Percentiles rank a stretch among this genome's conserved stretches.
Conservation (phyloP, 768 basidiomycete genomes). For the Lactarius vividus region DNA sequence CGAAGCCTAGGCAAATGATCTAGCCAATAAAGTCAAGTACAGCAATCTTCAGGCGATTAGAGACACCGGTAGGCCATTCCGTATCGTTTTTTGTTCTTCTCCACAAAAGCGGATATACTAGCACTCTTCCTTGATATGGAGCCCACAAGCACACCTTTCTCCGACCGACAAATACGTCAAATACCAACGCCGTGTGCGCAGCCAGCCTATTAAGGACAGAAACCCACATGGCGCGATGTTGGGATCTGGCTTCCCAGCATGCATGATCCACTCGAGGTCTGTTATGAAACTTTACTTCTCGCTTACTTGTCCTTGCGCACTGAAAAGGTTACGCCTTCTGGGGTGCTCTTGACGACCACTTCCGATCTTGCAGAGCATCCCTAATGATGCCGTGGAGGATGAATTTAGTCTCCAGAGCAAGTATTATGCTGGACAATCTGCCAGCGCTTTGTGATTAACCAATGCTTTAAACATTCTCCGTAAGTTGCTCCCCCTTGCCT, state of each 20-base stretch:
- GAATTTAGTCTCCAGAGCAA: neutral
- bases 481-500: neutral
- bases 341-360: neutral
- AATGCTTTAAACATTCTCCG: neutral
- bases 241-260: conserved; percentile 15
- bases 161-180: neutral
- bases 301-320: neutral
- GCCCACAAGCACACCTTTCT: neutral
- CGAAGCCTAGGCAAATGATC: conserved; percentile 3
- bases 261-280: neutral
- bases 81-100: neutral
- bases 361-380: neutral
- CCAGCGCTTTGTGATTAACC: neutral
- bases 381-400: neutral
- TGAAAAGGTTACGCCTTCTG: neutral
- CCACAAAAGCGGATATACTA: neutral
- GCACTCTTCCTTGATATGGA: neutral
- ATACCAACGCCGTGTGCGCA: neutral
- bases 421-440: neutral
- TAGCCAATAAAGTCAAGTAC: conserved; percentile 11
- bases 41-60: neutral
- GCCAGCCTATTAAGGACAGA: conserved; percentile 3
- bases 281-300: neutral
- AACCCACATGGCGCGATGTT: conserved; percentile 3
- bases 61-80: neutral